Evolutionary conservation across 768 basidiomycete genomes (phyloP).

Genomic region (Heimioporus sp.): DNA sequence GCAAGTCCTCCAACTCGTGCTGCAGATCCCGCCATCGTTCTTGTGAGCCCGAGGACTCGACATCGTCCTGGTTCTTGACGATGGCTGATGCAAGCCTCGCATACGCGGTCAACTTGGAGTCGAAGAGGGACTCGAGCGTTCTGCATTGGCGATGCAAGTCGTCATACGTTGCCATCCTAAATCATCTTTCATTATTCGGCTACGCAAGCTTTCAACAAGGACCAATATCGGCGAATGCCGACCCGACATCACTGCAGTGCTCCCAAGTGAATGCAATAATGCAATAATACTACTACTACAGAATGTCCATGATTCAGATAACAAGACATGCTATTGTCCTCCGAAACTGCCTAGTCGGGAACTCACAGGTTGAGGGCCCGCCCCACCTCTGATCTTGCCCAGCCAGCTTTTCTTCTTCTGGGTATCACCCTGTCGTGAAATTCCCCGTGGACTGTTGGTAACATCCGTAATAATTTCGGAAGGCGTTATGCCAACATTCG

Average conservation of each 20-base stretch:
- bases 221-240: slow-evolving; percentile 18
- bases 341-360: slow-evolving; percentile 21
- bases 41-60: slow-evolving; percentile 68
- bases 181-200: too few species aligned
- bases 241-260: background rate
- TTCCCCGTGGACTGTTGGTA: slow-evolving; percentile 59
- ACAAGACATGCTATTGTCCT: slow-evolving; percentile 22
- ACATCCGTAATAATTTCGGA: slow-evolving; percentile 49
- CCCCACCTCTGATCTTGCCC: slow-evolving; percentile 59
- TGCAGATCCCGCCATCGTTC: slow-evolving; percentile 84
- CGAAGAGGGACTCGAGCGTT: slow-evolving; percentile 90
- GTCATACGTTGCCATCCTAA: slow-evolving; percentile 76
- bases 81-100: slow-evolving; percentile 77
- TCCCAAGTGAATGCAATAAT: slow-evolving; percentile 12
- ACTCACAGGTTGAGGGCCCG: slow-evolving; percentile 16
- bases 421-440: slow-evolving; percentile 20
- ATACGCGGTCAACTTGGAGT: slow-evolving; percentile 88
- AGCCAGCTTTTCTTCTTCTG: slow-evolving; percentile 63
- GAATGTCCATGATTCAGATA: slow-evolving; percentile 7
- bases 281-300: too few species aligned
- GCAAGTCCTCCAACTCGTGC: slow-evolving; percentile 78
- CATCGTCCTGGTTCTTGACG: slow-evolving; percentile 50
- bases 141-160: slow-evolving; percentile 88
- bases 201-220: too few species aligned
- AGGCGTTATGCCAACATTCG: slow-evolving; percentile 38